Base-by-base conservation (phyloP, 768 basidiomycete genomes). In the Termitomyces sp. region DNA sequence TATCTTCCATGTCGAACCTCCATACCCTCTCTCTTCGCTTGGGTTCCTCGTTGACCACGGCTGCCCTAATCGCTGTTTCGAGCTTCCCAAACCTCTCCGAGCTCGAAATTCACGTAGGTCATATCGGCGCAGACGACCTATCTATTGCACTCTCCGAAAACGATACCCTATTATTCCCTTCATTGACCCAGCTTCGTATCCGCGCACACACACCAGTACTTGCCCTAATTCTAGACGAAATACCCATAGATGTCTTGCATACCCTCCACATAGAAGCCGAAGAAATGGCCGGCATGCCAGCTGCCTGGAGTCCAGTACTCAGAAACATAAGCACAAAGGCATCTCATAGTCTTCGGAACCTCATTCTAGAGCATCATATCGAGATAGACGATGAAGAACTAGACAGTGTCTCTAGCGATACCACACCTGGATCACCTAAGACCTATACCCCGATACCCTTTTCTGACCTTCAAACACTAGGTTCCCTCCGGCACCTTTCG, bases 291-390 rank as follows among this genome's bases (percentile, higher is more conserved):
- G 60, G 59, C 31, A 62, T 62, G 1, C 57, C 60, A 41, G 65
- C 66, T 9, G 62, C 67, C 12, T 80, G 81, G 74, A 64, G 60
- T n/a, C 55, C 56, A 41, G 62, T 77, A 2, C 73, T 80, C 58
- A 50, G 57, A 14, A 50, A 65, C 2, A 69, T 79, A 42, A 57
- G 64, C 36, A 56, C 44, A 46, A 69, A 70, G 53, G 59, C 68
- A 27, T 55, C 66, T 16, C 56, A 69, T 14, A 69, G 69, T 20
- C 67, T 81, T 12, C 66, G 66, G 14, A 65, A 71, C 32, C 65
- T 82, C 48, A 69, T 68, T 37, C 65, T 83, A 59, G 78, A 80
- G 57, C 74, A 82, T 55, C 70, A 77, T 48, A 69, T 72, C 48
- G 74, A 76, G 34, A 59, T 70, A 60, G 64, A 70, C 50, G 75